Conservation (phyloP, 192 early-diverging fungal species). For the Umbelopsis sp. region DNA sequence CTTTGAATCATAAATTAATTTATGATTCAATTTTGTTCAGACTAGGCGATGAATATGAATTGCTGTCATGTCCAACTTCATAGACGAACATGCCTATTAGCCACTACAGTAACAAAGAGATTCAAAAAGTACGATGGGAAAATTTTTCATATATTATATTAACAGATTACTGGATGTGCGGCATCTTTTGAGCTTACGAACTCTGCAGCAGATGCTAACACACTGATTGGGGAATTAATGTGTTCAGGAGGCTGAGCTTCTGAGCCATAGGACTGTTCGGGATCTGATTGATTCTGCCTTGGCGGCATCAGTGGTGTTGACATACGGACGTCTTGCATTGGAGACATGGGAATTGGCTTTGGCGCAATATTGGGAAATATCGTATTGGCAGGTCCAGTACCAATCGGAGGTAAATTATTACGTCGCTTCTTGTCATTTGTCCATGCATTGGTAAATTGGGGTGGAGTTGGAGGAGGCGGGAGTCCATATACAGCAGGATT, state of each 20-base stretch:
- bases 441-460: not conserved
- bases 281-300: too few species aligned
- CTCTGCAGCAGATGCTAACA: not conserved
- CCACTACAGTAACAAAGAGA: too few species aligned
- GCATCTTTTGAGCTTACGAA: not conserved
- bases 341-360: not conserved
- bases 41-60: too few species aligned
- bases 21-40: too few species aligned
- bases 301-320: not conserved
- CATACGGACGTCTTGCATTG: not conserved
- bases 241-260: not conserved
- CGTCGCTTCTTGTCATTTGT: not conserved
- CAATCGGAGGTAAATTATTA: not conserved
- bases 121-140: too few species aligned
- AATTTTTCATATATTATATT: too few species aligned
- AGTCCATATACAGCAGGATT: not conserved
- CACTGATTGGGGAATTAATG: not conserved
- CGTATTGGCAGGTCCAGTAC: not conserved
- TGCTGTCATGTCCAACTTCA: too few species aligned
- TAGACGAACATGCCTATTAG: too few species aligned
- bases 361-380: not conserved
- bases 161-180: not conserved
- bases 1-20: too few species aligned
- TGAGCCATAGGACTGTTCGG: too few species aligned
- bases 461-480: not conserved